phyloP scores from a whole-genome alignment of 352 stramenopile species.

The Hyphochytrium catenoides region DNA sequence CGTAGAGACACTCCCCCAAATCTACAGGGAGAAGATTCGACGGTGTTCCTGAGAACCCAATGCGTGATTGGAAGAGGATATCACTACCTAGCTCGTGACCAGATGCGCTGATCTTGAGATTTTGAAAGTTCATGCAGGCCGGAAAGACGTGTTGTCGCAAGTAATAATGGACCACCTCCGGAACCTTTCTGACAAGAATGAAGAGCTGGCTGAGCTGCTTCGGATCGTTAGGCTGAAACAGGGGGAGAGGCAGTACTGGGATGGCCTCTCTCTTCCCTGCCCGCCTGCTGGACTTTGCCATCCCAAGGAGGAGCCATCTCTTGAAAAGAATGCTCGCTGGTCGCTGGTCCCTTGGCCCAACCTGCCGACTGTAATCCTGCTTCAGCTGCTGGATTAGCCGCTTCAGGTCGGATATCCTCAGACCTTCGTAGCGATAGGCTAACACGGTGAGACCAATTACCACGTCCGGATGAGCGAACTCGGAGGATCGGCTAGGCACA shows the following conservation, averaged over 20 bases:
- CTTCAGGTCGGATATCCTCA: constrained; percentile 48
- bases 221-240: constrained; percentile 89
- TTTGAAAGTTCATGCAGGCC: constrained; percentile 96
- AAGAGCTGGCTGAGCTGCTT: constrained; percentile 85
- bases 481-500: constrained; percentile 88
- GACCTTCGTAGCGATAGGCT: constrained; percentile 68
- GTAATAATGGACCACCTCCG: constrained; percentile 92
- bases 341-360: constrained; percentile 46
- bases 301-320: constrained; percentile 29
- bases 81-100: constrained; percentile 96
- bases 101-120: constrained; percentile 94
- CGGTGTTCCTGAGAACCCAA: constrained; percentile 97
- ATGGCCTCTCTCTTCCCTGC: constrained; percentile 11
- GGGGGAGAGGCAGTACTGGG: constrained; percentile 69
- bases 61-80: constrained; percentile 86
- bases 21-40: constrained; percentile 96
- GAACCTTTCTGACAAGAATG: constrained; percentile 72
- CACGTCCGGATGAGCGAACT: constrained; percentile 97
- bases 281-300: constrained; percentile 7
- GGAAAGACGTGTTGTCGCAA: constrained; percentile 94
- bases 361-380: constrained; percentile 55
- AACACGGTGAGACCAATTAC: constrained; percentile 71
- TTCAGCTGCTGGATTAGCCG: constrained; percentile 64
- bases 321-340: constrained; percentile 44
- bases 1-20: constrained; percentile 92